These are phyloP conservation scores for Podospora tetraspora DNA, from an alignment of 495 filamentous ascomycete genomes.

Conservation along the genomic window DNA sequence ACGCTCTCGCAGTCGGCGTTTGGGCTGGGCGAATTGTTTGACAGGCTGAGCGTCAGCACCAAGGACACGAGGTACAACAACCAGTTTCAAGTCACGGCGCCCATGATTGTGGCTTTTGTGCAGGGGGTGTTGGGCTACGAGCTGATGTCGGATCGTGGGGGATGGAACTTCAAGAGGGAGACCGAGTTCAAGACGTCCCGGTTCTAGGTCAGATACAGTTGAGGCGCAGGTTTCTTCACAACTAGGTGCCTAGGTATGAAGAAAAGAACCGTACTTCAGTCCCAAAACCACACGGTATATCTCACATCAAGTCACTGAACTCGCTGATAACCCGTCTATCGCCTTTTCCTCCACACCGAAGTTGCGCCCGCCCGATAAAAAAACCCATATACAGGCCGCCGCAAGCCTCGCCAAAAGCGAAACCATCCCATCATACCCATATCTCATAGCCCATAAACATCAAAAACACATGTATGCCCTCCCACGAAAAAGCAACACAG, in stretches of 20 bases:
- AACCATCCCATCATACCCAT: background rate
- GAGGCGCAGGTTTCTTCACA: background rate
- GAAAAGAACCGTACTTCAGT: background rate
- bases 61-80: constrained; percentile 23
- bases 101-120: constrained; percentile 34
- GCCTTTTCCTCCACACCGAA: background rate
- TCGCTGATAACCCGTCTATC: background rate
- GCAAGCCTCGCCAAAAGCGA: background rate
- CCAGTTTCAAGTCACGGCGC: constrained; percentile 27
- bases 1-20: constrained; percentile 34
- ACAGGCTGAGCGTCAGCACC: constrained; percentile 31
- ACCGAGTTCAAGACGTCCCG: constrained; percentile 17
- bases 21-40: constrained; percentile 33
- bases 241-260: background rate
- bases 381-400: background rate
- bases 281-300: background rate
- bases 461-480: background rate
- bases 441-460: background rate
- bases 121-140: constrained; percentile 39
- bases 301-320: background rate
- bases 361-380: background rate
- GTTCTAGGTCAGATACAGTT: background rate
- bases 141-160: constrained; percentile 18
- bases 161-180: constrained; percentile 23
- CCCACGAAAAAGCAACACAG: background rate